Base-by-base conservation (phyloP, 176 grass and related monocot genomes). In the Musa troglodytarum region DNA sequence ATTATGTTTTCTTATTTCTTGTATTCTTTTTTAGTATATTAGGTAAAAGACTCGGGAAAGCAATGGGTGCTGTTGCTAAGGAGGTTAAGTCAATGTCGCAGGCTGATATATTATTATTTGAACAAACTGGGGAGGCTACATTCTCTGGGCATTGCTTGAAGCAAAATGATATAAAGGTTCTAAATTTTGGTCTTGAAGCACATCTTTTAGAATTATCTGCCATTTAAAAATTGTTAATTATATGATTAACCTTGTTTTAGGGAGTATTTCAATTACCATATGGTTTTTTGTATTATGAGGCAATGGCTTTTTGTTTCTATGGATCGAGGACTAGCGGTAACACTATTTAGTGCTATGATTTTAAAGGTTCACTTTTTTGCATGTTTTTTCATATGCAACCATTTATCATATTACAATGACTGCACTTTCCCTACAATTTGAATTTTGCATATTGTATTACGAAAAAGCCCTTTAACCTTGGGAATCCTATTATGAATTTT, bases 41-140 rank as follows among this genome's bases (percentile, higher is more conserved):
- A 71, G 95, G 96, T 24, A 99, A 94, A 99, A 89, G 91, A 86
- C 75, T 99, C 22, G 96, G 96, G 58, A 94, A 89, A 80, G 84
- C 91, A 76, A 94, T 92, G 88, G 86, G 86, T 49, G 83, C 67
- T 82, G 86, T 99, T 79, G 89, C 88, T 81, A 94, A 86, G 80
- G 83, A 78, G 81, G 88, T 99, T 29, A 99, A 95, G 84, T 85
- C 87, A 76, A 94, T 99, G 96, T 86, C 91, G 13, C 96, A 91
- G 79, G 88, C 89, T 63, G 82, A 95, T 52, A 89, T 99, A 70
- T 83, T 95, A 86, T 62, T 76, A 66, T 99, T 99, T 81, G 90
- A 99, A 81, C 63, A 92, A 86, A 86, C 78, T 77, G 91, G 96
- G 72, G 88, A 99, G 67, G 61, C 85, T 81, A 74, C 74, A 14